These are phyloP conservation scores for Aaosphaeria pasadenensis DNA, from an alignment of 2,329 filamentous ascomycete species.

Conservation along the genomic window DNA sequence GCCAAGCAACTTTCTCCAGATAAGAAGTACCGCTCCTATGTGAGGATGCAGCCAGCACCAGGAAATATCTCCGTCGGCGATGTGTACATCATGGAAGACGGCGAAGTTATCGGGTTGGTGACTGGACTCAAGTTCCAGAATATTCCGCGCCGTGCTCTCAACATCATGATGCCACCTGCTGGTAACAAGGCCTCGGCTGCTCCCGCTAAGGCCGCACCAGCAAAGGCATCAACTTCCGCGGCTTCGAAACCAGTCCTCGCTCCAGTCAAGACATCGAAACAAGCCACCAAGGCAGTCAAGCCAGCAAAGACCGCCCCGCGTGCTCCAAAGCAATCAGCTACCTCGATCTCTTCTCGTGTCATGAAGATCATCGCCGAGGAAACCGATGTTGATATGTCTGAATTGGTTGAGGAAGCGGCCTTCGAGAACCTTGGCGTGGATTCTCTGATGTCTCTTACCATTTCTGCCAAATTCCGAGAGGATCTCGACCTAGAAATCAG, in stretches of 20 bases:
- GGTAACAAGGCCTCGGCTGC: constrained; percentile 28
- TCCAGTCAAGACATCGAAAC: constrained; percentile 29
- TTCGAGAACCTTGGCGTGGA: constrained; percentile 63
- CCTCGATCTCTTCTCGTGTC: constrained; percentile 51
- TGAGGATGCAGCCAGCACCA: constrained; percentile 58
- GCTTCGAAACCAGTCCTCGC: constrained; percentile 25
- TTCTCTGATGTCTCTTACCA: constrained; percentile 18
- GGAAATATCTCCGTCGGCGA: constrained; percentile 58
- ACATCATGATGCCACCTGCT: constrained; percentile 63
- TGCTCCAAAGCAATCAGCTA: constrained; percentile 44
- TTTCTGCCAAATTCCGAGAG: constrained; percentile 50
- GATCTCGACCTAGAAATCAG: constrained; percentile 59
- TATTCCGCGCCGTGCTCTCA: constrained; percentile 64
- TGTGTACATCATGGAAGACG: constrained; percentile 59
- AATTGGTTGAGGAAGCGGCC: constrained; percentile 58
- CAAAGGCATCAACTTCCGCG: constrained; percentile 36
- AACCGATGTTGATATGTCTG: constrained; percentile 56
- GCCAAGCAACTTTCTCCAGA: constrained; percentile 50
- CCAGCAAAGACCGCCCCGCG: constrained; percentile 46
- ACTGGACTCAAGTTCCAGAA: constrained; percentile 65
- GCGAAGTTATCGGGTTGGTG: constrained; percentile 57
- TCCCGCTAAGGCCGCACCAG: constrained; percentile 37
- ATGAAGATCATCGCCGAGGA: constrained; percentile 68
- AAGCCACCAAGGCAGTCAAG: constrained; percentile 51
- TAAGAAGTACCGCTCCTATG: constrained; percentile 58